A percentile compares a stretch with the other conserved stretches of the same genome.
These are phyloP conservation scores for Metschnikowia hibisci DNA, from an alignment of 805 yeast species.

Conservation along the genomic window DNA sequence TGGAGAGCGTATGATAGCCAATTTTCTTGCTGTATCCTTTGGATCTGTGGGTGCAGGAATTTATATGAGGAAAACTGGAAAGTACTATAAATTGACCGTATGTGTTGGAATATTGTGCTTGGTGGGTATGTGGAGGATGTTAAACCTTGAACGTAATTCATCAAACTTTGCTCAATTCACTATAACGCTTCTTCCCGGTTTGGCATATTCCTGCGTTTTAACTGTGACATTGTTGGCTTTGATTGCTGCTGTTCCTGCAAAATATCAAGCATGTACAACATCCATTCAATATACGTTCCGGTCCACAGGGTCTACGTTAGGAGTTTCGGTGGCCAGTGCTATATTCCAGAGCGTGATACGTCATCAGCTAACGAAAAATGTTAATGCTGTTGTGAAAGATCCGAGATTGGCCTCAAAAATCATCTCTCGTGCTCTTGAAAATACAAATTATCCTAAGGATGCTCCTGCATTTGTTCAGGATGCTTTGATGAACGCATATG, in stretches of 20 bases:
- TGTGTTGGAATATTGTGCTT: slow-evolving; percentile 40
- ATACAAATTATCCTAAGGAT: slow-evolving; percentile 47
- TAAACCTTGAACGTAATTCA: slow-evolving; percentile 27
- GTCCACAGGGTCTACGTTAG: slow-evolving; percentile 82
- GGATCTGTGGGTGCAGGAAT: slow-evolving; percentile 69
- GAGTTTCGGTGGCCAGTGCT: slow-evolving; percentile 67
- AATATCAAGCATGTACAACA: slow-evolving; percentile 79
- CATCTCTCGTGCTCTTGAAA: slow-evolving; percentile 51
- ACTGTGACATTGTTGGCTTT: slow-evolving; percentile 72
- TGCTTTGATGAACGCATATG: slow-evolving; percentile 50
- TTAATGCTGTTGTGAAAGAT: slow-evolving; percentile 15
- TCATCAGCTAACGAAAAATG: slow-evolving; percentile 15
- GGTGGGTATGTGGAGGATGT: slow-evolving; percentile 43
- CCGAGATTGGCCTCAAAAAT: slow-evolving; percentile 37
- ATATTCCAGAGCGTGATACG: slow-evolving; percentile 53
- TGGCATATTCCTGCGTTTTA: slow-evolving; percentile 62
- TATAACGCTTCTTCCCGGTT: slow-evolving; percentile 52
- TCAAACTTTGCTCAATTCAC: slow-evolving; percentile 38
- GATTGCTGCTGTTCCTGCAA: slow-evolving; percentile 67
- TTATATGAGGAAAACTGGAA: slow-evolving; percentile 65
- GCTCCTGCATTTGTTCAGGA: slow-evolving; percentile 53
- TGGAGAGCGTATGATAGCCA: slow-evolving; percentile 58
- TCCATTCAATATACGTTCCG: slow-evolving; percentile 87
- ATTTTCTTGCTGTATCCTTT: slow-evolving; percentile 61
- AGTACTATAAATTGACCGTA: slow-evolving; percentile 49